Percentiles rank a stretch among this genome's conserved stretches.
Conservation (phyloP, 768 basidiomycete species). For the Daedaleopsis sinensis region DNA sequence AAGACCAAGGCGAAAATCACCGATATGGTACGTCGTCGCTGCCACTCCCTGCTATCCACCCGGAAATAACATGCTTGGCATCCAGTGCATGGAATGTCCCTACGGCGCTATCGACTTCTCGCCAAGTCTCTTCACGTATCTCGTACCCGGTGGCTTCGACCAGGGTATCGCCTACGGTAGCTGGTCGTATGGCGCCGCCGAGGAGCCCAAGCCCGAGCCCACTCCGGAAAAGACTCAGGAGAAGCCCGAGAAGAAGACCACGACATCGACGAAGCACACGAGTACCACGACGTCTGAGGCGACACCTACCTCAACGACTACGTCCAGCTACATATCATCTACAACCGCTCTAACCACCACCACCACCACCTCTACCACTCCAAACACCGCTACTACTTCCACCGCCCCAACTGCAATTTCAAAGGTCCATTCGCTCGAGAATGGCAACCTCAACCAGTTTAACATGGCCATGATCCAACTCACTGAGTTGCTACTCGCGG, state of each 20-base stretch:
- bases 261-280: slow-evolving; percentile 1
- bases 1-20: slow-evolving; percentile 56
- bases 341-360: slow-evolving; percentile 17
- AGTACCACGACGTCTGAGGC: slow-evolving; percentile 6
- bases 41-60: background rate
- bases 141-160: slow-evolving; percentile 39
- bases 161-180: slow-evolving; percentile 58
- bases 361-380: too few species aligned
- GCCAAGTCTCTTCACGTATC: slow-evolving; percentile 57
- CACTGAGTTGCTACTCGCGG: slow-evolving; percentile 7
- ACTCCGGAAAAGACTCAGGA: slow-evolving; percentile 5
- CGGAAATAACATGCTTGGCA: background rate
- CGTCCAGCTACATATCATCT: background rate
- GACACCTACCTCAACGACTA: slow-evolving; percentile 5
- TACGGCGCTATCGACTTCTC: slow-evolving; percentile 64
- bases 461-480: slow-evolving; percentile 27
- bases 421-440: slow-evolving; percentile 10
- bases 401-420: background rate
- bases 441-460: slow-evolving; percentile 23
- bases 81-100: slow-evolving; percentile 64
- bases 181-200: slow-evolving; percentile 52
- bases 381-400: slow-evolving; percentile 16
- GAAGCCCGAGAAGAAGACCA: background rate
- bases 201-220: slow-evolving; percentile 8
- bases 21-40: slow-evolving; percentile 52